A percentile compares a stretch with the other conserved stretches of the same genome.
These are phyloP conservation scores for Yamadazyma triangularis DNA, from an alignment of 1,139 yeast species.

Conservation along the genomic window DNA sequence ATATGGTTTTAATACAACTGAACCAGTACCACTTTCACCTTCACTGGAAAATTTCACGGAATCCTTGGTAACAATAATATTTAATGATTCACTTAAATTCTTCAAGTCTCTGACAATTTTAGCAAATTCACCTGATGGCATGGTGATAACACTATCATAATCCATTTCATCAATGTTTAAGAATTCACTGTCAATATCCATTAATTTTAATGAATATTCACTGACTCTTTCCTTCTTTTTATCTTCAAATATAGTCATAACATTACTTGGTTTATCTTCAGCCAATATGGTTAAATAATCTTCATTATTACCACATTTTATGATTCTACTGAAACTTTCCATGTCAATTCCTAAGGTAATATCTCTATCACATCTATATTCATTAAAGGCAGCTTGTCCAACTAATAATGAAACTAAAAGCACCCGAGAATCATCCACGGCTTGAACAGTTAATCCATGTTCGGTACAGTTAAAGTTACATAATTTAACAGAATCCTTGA, in stretches of 20 bases:
- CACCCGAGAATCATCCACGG: conserved; percentile 96
- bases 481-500: conserved; percentile 87
- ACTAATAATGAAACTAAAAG: conserved; percentile 83
- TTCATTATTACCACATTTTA: conserved; percentile 87
- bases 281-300: conserved; percentile 88
- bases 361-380: conserved; percentile 93
- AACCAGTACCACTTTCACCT: conserved; percentile 91
- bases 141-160: conserved; percentile 76
- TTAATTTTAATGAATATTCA: conserved; percentile 85
- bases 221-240: conserved; percentile 85
- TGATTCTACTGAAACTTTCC: conserved; percentile 78
- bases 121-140: conserved; percentile 87
- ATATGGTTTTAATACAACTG: conserved; percentile 79
- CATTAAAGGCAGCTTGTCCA: conserved; percentile 86
- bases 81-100: conserved; percentile 81
- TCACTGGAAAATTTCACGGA: conserved; percentile 86
- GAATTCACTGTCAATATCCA: conserved; percentile 96
- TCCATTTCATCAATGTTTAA: conserved; percentile 93
- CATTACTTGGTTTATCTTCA: conserved; percentile 84
- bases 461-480: conserved; percentile 97
- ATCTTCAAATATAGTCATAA: conserved; percentile 85
- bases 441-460: conserved; percentile 93
- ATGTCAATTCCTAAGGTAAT: conserved; percentile 90
- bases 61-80: conserved; percentile 84
- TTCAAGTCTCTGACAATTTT: conserved; percentile 86